A percentile compares a stretch with the other conserved stretches of the same genome.
These are phyloP conservation scores for Citrus inodora DNA, from an alignment of 345 rosid genomes.

Conservation along the genomic window DNA sequence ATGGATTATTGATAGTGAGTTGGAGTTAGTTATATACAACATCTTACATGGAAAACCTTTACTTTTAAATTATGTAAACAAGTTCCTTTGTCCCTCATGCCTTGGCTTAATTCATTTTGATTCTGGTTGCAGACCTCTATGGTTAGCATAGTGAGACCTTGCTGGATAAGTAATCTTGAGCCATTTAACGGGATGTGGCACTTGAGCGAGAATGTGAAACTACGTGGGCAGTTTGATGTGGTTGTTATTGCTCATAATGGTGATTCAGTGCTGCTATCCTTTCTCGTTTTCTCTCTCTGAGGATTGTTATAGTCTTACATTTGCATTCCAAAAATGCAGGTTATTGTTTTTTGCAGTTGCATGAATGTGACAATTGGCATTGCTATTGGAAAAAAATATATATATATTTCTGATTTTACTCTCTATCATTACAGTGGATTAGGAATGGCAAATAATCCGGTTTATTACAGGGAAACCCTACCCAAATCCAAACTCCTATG, in stretches of 20 bases:
- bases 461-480: background rate
- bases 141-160: constrained; percentile 80
- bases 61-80: background rate
- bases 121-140: constrained; percentile 49
- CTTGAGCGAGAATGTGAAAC: constrained; percentile 81
- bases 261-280: constrained; percentile 22
- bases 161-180: constrained; percentile 89
- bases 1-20: background rate
- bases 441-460: background rate
- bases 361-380: background rate
- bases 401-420: background rate
- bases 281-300: constrained; percentile 1
- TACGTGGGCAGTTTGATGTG: constrained; percentile 68
- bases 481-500: background rate
- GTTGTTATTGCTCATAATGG: constrained; percentile 96
- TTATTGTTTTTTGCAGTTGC: background rate
- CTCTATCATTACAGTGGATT: background rate
- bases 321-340: background rate
- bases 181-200: constrained; percentile 92
- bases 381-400: background rate
- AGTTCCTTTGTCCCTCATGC: background rate
- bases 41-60: background rate
- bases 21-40: background rate
- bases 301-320: background rate
- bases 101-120: constrained; percentile 12